Percentiles rank a stretch among this genome's conserved stretches.
These are phyloP conservation scores for Malassezia yamatoensis DNA, from an alignment of 1,284 basidiomycete genomes.

Conservation along the genomic window DNA sequence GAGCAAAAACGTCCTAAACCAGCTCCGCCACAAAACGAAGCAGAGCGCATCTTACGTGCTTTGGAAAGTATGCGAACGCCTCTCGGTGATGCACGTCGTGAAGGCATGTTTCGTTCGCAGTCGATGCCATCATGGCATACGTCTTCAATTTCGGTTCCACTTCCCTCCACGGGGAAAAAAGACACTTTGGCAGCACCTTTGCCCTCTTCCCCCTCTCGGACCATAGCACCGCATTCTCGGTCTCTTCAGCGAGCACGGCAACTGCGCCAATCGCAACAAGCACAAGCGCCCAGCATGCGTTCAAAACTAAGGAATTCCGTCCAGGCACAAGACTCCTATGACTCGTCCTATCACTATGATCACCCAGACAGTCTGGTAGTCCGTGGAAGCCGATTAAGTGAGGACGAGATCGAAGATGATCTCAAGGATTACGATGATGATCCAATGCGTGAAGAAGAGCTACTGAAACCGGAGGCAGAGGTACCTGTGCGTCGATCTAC, in stretches of 20 bases:
- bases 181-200: not conserved
- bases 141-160: conserved; percentile 15
- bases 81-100: conserved; percentile 29
- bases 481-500: conserved; percentile 6
- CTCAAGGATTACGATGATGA: not conserved
- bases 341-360: not conserved
- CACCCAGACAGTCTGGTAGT: no score
- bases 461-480: not conserved
- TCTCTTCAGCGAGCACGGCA: conserved; percentile 6
- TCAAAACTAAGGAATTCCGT: conserved; percentile 16
- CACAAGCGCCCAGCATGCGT: conserved; percentile 5
- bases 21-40: conserved; percentile 48
- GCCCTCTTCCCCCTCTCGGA: not conserved
- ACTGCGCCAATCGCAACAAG: conserved; percentile 10
- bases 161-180: conserved; percentile 12
- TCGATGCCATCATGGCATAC: conserved; percentile 16
- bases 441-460: not conserved
- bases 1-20: conserved; percentile 28
- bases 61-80: conserved; percentile 48
- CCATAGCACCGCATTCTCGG: conserved; percentile 34
- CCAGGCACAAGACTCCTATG: not conserved
- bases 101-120: conserved; percentile 13
- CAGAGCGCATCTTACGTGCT: conserved; percentile 48
- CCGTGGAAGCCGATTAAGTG: not conserved
- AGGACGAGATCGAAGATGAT: conserved; percentile 2